Evolutionary conservation across 1,139 yeast species (phyloP).

Genomic region (Blastobotrys proliferans): DNA sequence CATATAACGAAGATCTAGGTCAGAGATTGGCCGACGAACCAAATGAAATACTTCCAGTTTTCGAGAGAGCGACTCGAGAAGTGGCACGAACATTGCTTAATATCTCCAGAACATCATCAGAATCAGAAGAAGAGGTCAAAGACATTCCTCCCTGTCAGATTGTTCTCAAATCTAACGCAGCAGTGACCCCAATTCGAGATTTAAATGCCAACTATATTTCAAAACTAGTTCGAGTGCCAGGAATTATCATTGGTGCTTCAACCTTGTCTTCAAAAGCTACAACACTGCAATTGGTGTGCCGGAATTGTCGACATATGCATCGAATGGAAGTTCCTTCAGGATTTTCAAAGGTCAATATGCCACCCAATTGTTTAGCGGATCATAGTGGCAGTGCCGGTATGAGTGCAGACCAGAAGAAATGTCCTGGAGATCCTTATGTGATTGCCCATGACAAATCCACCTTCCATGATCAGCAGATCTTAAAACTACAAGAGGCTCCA

Average conservation of each 20-base stretch:
- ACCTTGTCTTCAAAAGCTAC: constrained; percentile 89
- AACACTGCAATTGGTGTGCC: constrained; percentile 76
- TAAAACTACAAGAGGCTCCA: constrained; percentile 92
- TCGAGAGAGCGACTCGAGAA: constrained; percentile 85
- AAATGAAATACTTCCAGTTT: constrained; percentile 79
- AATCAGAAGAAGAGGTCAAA: constrained; percentile 10
- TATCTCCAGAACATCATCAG: constrained; percentile 16
- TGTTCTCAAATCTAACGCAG: constrained; percentile 69
- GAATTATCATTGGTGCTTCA: constrained; percentile 89
- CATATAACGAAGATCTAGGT: constrained; percentile 84
- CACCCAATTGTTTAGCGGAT: constrained; percentile 60
- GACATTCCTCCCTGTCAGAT: constrained; percentile 78
- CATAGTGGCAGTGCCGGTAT: constrained; percentile 44
- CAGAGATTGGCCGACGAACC: constrained; percentile 85
- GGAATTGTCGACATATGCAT: constrained; percentile 79
- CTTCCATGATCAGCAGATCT: constrained; percentile 89
- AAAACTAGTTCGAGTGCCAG: constrained; percentile 85
- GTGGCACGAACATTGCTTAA: constrained; percentile 54
- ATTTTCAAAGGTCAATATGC: constrained; percentile 75
- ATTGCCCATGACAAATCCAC: constrained; percentile 90
- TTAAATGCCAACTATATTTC: constrained; percentile 86
- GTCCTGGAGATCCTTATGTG: constrained; percentile 90
- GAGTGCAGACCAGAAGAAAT: constrained; percentile 49
- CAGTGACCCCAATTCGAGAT: constrained; percentile 70
- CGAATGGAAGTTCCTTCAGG: constrained; percentile 64